phyloP scores from a whole-genome alignment of 2,329 filamentous ascomycete species.

The Sarocladiaceae sp. region DNA sequence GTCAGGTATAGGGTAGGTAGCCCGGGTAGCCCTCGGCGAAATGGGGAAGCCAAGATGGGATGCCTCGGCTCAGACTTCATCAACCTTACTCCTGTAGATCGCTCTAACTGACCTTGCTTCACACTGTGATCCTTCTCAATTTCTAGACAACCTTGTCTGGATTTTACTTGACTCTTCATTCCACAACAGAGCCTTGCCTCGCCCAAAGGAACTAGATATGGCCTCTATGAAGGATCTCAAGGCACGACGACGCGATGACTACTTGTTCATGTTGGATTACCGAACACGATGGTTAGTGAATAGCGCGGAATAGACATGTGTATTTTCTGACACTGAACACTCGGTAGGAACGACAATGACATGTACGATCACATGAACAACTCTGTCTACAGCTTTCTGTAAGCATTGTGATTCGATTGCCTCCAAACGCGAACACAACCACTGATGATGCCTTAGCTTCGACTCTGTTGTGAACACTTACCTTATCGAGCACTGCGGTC shows the following conservation, averaged over 20 bases:
- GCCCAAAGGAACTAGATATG: constrained; percentile 8
- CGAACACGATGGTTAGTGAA: constrained; percentile 70
- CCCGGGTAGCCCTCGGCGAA: too few relatives aligned
- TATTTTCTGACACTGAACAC: constrained; percentile 14
- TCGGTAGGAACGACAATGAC: constrained; percentile 76
- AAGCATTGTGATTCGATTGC: constrained; percentile 18
- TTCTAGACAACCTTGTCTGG: too few relatives aligned
- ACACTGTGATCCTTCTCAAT: too few relatives aligned
- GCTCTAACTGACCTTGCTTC: too few relatives aligned
- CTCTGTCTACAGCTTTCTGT: constrained; percentile 76
- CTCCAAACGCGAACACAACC: background rate
- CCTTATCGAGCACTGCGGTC: constrained; percentile 69
- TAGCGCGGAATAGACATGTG: background rate
- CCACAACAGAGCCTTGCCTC: background rate
- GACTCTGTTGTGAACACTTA: constrained; percentile 89
- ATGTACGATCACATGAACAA: constrained; percentile 96
- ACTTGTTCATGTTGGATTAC: constrained; percentile 73
- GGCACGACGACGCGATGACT: constrained; percentile 61
- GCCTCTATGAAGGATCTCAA: constrained; percentile 38
- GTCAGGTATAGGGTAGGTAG: too few relatives aligned
- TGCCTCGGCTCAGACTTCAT: too few relatives aligned
- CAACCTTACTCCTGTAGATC: too few relatives aligned
- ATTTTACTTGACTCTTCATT: too few relatives aligned
- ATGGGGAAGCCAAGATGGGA: too few relatives aligned
- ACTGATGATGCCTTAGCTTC: constrained; percentile 44